A percentile compares a stretch with the other conserved stretches of the same genome.
Evolutionary conservation across 306 rosid species (phyloP).

Genomic region (Boehmeria nivea): DNA sequence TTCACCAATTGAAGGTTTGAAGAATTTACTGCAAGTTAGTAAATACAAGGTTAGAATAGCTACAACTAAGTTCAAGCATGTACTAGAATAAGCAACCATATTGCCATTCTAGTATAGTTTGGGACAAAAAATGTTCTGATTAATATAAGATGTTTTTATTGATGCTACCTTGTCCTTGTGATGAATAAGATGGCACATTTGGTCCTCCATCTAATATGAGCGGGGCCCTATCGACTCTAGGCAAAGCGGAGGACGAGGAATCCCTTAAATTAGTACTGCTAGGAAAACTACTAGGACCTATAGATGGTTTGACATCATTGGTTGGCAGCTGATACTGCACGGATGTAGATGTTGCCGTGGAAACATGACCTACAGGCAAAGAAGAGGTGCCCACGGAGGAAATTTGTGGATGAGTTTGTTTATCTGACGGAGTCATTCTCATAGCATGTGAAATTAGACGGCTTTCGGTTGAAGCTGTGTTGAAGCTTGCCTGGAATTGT

Average conservation of each 20-base stretch:
- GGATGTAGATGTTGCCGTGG: slow-evolving; percentile 42
- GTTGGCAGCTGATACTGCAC: slow-evolving; percentile 48
- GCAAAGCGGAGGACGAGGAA: slow-evolving; percentile 45
- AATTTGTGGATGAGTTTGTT: slow-evolving; percentile 33
- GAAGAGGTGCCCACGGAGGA: slow-evolving; percentile 44
- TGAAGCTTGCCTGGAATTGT: slow-evolving; percentile 45
- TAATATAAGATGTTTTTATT: no score
- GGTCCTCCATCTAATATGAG: slow-evolving; percentile 57
- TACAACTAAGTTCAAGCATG: no score
- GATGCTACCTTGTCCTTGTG: slow-evolving; percentile 65
- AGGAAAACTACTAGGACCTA: slow-evolving; percentile 55
- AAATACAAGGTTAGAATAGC: background rate
- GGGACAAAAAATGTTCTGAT: no score
- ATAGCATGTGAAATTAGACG: slow-evolving; percentile 45
- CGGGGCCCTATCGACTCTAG: slow-evolving; percentile 57
- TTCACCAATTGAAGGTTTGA: slow-evolving; percentile 46
- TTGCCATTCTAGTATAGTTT: no score
- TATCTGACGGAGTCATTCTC: slow-evolving; percentile 50
- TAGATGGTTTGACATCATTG: slow-evolving; percentile 48
- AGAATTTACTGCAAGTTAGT: slow-evolving; percentile 40
- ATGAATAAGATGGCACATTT: slow-evolving; percentile 57
- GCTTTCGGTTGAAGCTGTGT: slow-evolving; percentile 47
- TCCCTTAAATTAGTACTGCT: slow-evolving; percentile 63
- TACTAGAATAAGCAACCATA: no score
- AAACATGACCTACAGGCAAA: slow-evolving; percentile 47